phyloP scores from a whole-genome alignment of 2,329 filamentous ascomycete species.

The Aspergillus latus region DNA sequence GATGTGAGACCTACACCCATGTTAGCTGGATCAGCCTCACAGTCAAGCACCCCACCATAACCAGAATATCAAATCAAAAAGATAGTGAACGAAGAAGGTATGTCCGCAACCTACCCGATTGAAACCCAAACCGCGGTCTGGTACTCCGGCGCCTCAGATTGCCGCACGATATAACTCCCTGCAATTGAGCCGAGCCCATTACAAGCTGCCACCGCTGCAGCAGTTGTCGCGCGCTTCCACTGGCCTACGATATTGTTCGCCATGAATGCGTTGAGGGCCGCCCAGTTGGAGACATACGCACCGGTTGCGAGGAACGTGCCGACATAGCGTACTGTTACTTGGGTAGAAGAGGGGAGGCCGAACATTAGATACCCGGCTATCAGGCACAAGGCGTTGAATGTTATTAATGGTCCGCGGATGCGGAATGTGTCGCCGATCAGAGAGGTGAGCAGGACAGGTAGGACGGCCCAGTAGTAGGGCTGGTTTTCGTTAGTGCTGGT shows the following conservation, averaged over 20 bases:
- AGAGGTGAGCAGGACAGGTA: constrained; percentile 64
- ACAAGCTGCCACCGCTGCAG: constrained; percentile 59
- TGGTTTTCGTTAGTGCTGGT: constrained; percentile 15
- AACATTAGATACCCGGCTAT: constrained; percentile 66
- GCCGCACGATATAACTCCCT: constrained; percentile 64
- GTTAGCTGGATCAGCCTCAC: background rate
- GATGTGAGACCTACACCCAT: constrained; percentile 52
- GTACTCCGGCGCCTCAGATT: constrained; percentile 62
- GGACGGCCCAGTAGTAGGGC: constrained; percentile 66
- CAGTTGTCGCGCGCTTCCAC: constrained; percentile 64
- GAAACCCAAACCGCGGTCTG: constrained; percentile 67
- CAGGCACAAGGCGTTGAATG: constrained; percentile 63
- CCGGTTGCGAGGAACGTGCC: constrained; percentile 67
- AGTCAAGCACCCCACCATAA: background rate
- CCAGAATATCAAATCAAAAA: background rate
- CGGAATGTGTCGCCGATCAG: constrained; percentile 61
- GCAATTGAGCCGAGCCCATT: constrained; percentile 66
- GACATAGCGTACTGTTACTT: constrained; percentile 63
- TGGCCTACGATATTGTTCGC: constrained; percentile 64
- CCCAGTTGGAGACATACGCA: constrained; percentile 69
- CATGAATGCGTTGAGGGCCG: constrained; percentile 63
- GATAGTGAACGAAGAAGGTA: background rate
- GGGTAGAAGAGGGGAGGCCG: constrained; percentile 54
- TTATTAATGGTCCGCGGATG: constrained; percentile 62
- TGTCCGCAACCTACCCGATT: constrained; percentile 48